Base-by-base conservation (phyloP, 345 rosid species). In the Salix purpurea region DNA sequence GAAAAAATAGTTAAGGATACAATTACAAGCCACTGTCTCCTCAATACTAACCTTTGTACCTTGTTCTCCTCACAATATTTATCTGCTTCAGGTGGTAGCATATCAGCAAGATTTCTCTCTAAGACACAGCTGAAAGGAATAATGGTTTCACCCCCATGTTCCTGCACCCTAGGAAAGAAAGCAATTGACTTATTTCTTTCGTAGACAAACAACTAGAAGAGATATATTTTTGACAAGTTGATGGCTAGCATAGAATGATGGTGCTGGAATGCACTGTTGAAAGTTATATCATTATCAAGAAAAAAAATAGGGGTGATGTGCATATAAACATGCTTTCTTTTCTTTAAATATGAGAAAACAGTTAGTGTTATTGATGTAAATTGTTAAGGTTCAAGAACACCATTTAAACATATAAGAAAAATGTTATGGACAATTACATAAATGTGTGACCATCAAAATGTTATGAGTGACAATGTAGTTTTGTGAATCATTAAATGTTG, bases 41-140 rank as follows among this genome's bases (percentile, higher is more conserved):
- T 66, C 37, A 81, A 14, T 28, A 88, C 94, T 71, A 82, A 96
- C 99, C 99, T 93, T 88, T 92, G 98, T 71, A 93, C 67, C 80
- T 96, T 91, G 90, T 91, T 93, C 86, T 96, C 99, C 90, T 91
- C 96, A 3, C 98, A 96, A 82, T 96, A 96, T 80, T 88, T 89
- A 70, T 89, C 88, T 19, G 89, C 91, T 83, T 93, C 97, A 65
- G 89, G 90, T 67, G 90, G 92, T 39, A 82, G 61, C 90, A 93
- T 81, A 87, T 96, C 99, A 74, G 92, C 88, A 50, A 96, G 90
- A 79, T 74, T 91, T 84, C 90, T 91, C 82, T 96, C 99, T 56
- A 93, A 83, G 30, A 34, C 87, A 76, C 92, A 88, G 65, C 99
- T 93, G 80, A 96, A 96, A 81, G 99, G 99, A 86, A 96, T 92